These are phyloP conservation scores for Podospora didyma DNA, from an alignment of 495 filamentous ascomycete genomes.

Conservation along the genomic window DNA sequence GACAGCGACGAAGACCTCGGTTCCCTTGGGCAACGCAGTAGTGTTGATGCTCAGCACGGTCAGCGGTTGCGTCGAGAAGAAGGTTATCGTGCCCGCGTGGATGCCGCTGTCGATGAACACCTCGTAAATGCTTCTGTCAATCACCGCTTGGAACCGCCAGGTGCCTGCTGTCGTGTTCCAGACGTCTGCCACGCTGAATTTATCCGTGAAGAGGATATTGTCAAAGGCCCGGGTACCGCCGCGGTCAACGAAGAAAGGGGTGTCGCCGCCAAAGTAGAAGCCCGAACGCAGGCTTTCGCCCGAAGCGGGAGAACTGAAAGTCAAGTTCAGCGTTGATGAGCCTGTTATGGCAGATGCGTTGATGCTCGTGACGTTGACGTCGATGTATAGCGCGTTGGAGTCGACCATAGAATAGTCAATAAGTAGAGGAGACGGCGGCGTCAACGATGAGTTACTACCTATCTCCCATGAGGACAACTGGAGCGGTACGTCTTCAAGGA, in stretches of 20 bases:
- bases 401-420: constrained; percentile 37
- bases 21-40: constrained; percentile 26
- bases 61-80: constrained; percentile 40
- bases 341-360: constrained; percentile 31
- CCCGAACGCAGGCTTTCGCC: constrained; percentile 46
- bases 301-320: constrained; percentile 43
- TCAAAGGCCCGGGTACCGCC: constrained; percentile 38
- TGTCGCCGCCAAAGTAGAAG: constrained; percentile 42
- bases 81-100: constrained; percentile 39
- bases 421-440: constrained; percentile 21
- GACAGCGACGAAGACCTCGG: constrained; percentile 35
- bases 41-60: constrained; percentile 28
- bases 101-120: constrained; percentile 45
- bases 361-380: constrained; percentile 35
- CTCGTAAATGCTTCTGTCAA: constrained; percentile 50
- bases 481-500: constrained; percentile 29
- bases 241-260: constrained; percentile 44
- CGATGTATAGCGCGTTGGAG: constrained; percentile 44
- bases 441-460: too few relatives aligned
- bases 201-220: constrained; percentile 47
- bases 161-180: constrained; percentile 21
- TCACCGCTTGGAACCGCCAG: constrained; percentile 30
- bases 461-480: constrained; percentile 10
- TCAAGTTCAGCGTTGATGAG: constrained; percentile 45
- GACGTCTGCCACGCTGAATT: constrained; percentile 37